Percentiles rank a stretch among this genome's conserved stretches.
Evolutionary conservation across 352 stramenopile genomes (phyloP).

Genomic region (Pythium phragmitis): DNA sequence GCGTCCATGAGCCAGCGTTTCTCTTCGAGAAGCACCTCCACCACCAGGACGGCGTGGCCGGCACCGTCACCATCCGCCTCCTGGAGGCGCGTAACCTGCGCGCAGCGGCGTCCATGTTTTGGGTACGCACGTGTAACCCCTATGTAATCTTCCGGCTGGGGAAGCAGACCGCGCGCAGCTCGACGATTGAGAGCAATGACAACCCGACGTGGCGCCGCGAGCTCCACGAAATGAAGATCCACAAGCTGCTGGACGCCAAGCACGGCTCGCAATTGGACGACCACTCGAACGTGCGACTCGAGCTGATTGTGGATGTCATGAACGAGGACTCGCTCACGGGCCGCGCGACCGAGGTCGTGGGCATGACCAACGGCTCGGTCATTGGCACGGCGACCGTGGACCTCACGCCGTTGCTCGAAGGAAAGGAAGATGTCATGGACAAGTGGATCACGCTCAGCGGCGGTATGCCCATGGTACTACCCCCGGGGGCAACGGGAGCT

Average conservation of each 20-base stretch:
- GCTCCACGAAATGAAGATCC: slow-evolving; percentile 72
- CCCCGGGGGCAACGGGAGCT: slow-evolving; percentile 1
- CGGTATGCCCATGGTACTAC: slow-evolving; percentile 24
- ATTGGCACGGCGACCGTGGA: slow-evolving; percentile 71
- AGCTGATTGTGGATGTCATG: slow-evolving; percentile 79
- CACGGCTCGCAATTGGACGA: slow-evolving; percentile 43
- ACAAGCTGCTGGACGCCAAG: slow-evolving; percentile 59
- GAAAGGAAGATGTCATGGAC: slow-evolving; percentile 79
- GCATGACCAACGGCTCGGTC: slow-evolving; percentile 72
- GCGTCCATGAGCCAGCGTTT: slow-evolving; percentile 52
- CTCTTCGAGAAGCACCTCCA: slow-evolving; percentile 78
- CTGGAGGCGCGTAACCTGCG: slow-evolving; percentile 71
- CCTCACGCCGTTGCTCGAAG: slow-evolving; percentile 68
- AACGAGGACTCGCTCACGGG: slow-evolving; percentile 80
- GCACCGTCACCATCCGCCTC: slow-evolving; percentile 68
- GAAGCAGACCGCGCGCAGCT: slow-evolving; percentile 63
- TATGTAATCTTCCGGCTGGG: slow-evolving; percentile 85
- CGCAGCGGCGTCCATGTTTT: slow-evolving; percentile 77
- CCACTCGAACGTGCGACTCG: slow-evolving; percentile 70
- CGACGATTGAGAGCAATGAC: slow-evolving; percentile 68
- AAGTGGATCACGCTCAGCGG: slow-evolving; percentile 72
- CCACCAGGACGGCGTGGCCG: slow-evolving; percentile 73
- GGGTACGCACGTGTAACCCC: slow-evolving; percentile 76
- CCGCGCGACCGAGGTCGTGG: slow-evolving; percentile 75
- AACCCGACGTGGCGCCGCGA: slow-evolving; percentile 77